Conservation (phyloP, 2,329 filamentous ascomycete genomes). For the Cercospora sp. region DNA sequence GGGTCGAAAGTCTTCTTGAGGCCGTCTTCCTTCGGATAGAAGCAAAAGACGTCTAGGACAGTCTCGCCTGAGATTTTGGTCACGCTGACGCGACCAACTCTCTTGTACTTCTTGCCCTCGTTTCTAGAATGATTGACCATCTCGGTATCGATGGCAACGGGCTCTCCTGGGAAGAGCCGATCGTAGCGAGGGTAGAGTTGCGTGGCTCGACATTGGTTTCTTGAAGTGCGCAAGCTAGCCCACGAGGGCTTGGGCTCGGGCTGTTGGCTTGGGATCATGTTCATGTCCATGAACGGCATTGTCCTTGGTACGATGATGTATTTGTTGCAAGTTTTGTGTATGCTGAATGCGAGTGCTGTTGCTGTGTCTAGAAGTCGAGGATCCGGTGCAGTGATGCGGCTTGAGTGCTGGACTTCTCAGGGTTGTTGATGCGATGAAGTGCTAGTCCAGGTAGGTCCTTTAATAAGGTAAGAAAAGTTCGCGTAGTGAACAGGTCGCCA, state of each 20-base stretch:
- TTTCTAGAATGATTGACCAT: background rate
- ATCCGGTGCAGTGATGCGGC: background rate
- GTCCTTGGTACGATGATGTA: background rate
- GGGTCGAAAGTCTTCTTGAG: background rate
- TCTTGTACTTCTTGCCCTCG: background rate
- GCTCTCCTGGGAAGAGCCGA: background rate
- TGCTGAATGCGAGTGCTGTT: background rate
- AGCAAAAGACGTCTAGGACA: background rate
- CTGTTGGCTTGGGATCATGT: background rate
- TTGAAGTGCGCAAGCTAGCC: background rate
- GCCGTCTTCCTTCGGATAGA: background rate
- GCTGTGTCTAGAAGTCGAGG: background rate
- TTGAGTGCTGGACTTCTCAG: background rate
- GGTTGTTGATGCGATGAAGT: background rate
- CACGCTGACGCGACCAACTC: background rate
- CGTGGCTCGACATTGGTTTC: background rate
- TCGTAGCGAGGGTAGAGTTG: background rate
- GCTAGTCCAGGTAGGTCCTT: background rate
- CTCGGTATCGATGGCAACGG: background rate
- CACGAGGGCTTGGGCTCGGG: background rate
- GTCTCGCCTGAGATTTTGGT: background rate
- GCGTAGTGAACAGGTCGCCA: background rate
- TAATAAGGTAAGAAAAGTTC: background rate
- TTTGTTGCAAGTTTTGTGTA: background rate
- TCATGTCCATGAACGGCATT: background rate